Percentiles rank a stretch among this genome's conserved stretches.
phyloP scores from a whole-genome alignment of 352 stramenopile species.

The Pythium biforme region DNA sequence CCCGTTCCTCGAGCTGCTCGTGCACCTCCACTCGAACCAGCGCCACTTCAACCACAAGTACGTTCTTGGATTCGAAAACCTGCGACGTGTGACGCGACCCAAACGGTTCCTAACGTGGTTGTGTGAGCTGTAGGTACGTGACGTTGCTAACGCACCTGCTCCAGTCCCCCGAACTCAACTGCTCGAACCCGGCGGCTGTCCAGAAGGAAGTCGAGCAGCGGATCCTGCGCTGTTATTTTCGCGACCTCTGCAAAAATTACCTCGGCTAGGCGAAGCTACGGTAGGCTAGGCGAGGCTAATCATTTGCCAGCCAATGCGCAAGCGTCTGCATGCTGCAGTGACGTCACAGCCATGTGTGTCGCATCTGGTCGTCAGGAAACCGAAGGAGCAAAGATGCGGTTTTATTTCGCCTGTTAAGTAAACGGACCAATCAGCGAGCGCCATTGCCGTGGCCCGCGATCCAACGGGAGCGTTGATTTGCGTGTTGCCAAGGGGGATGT shows the following conservation, averaged over 20 bases:
- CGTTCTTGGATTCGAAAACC: background rate
- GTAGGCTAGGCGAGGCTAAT: background rate
- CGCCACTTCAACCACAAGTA: constrained; percentile 74
- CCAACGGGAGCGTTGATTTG: constrained; percentile 1
- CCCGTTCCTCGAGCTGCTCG: constrained; percentile 76
- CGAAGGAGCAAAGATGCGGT: background rate
- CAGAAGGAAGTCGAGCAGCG: constrained; percentile 74
- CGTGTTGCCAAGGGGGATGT: constrained; percentile 8
- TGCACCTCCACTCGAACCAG: constrained; percentile 70
- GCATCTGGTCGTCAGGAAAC: background rate
- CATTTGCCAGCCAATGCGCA: background rate
- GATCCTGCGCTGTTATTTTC: constrained; percentile 81
- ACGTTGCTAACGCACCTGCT: constrained; percentile 79
- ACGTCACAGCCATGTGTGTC: constrained; percentile 8
- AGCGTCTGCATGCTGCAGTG: background rate
- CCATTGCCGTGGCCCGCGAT: background rate
- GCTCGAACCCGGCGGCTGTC: constrained; percentile 60
- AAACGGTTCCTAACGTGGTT: background rate
- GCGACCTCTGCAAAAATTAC: constrained; percentile 69
- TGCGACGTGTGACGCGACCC: too few species aligned
- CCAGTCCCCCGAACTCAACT: constrained; percentile 81
- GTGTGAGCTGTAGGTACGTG: constrained; percentile 37
- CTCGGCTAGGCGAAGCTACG: constrained; percentile 19
- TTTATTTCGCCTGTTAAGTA: constrained; percentile 1
- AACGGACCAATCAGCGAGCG: constrained; percentile 8